Evolutionary conservation across 2,329 filamentous ascomycete genomes (phyloP).

Genomic region (Diaporthe citrichinensis): DNA sequence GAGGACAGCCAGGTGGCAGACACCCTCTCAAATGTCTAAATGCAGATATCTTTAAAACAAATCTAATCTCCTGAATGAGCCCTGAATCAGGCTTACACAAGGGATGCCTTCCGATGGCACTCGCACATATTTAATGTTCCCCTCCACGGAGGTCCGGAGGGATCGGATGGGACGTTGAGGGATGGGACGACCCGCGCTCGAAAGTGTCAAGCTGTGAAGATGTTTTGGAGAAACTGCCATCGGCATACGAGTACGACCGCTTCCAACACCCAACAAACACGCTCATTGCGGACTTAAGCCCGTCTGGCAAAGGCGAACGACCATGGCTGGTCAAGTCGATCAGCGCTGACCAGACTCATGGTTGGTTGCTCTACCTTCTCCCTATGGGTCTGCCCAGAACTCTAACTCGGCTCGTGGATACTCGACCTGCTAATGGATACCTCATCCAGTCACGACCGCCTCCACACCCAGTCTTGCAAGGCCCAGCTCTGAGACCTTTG

Average conservation of each 20-base stretch:
- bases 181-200: background rate
- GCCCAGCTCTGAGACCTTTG: conserved; percentile 14
- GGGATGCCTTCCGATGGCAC: background rate
- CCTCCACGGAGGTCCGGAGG: conserved; percentile 24
- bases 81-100: background rate
- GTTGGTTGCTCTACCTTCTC: background rate
- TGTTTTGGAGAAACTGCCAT: background rate
- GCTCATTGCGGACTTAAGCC: background rate
- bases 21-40: background rate
- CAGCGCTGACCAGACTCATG: background rate
- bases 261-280: background rate
- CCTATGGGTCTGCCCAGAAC: background rate
- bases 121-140: background rate
- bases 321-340: background rate
- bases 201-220: background rate
- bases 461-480: background rate
- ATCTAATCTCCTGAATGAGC: too few species aligned
- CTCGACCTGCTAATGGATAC: background rate
- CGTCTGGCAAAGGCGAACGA: background rate
- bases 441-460: background rate
- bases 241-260: background rate
- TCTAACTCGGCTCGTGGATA: background rate
- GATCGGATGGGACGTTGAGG: background rate
- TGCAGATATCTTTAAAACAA: background rate
- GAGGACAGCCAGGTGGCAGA: background rate